Evolutionary conservation across 768 basidiomycete species (phyloP).

Genomic region (Sistotremastrum niveocremeum): DNA sequence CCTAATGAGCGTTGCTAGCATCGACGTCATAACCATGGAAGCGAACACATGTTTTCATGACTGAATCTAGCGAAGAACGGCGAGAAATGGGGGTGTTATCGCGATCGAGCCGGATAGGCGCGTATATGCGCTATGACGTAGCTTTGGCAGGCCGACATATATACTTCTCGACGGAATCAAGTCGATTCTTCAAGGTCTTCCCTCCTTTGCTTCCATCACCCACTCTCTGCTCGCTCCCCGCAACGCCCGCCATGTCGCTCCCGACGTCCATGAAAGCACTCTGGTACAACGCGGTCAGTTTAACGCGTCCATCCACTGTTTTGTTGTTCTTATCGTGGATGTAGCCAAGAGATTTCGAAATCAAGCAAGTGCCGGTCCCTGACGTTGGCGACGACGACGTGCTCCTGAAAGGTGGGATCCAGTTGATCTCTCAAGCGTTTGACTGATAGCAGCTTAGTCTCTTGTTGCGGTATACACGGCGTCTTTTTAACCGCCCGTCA

Average conservation of each 20-base stretch:
- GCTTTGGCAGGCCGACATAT: no score
- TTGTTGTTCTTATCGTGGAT: constrained; percentile 7
- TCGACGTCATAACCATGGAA: no score
- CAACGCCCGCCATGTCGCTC: background rate
- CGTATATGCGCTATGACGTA: no score
- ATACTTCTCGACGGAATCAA: no score
- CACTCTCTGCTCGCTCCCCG: no score
- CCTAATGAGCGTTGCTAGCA: no score
- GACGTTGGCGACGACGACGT: constrained; percentile 54
- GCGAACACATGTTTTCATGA: no score
- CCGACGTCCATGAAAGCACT: constrained; percentile 51
- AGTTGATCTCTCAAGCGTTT: background rate
- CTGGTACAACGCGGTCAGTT: constrained; percentile 50
- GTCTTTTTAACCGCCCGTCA: background rate
- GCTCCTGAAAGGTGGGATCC: constrained; percentile 48
- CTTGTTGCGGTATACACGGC: constrained; percentile 17
- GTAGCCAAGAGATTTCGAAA: constrained; percentile 53
- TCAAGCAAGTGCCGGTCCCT: constrained; percentile 57
- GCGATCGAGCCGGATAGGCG: no score
- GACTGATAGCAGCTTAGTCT: constrained; percentile 5
- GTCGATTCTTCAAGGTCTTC: background rate
- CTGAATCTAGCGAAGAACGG: no score
- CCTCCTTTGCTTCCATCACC: background rate
- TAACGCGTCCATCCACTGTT: background rate
- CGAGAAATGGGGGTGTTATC: no score